Conservation (phyloP, 78 protist genomes). For the Acrasis kona region DNA sequence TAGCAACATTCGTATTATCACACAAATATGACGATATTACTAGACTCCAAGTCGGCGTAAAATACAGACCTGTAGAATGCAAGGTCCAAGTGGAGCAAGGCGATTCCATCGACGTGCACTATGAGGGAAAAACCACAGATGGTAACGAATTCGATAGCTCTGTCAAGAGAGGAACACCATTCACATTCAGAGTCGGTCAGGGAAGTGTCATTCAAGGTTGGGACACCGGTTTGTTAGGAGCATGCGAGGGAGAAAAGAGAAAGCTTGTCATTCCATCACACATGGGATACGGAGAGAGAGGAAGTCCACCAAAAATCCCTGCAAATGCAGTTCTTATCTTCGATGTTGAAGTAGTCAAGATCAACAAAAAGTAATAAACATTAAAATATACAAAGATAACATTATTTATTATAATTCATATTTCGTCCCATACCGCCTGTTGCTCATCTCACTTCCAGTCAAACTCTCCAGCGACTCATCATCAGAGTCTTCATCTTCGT, state of each 20-base stretch:
- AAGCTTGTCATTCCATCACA: conserved; percentile 43
- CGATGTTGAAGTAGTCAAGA: conserved; percentile 54
- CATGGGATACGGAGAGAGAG: conserved; percentile 71
- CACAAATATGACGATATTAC: too few relatives aligned
- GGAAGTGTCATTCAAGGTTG: conserved; percentile 83
- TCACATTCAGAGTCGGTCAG: conserved; percentile 37
- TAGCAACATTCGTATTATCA: too few relatives aligned
- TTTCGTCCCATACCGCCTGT: too few relatives aligned
- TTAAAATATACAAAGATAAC: not conserved
- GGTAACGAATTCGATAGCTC: conserved; percentile 77
- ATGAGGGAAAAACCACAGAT: conserved; percentile 21
- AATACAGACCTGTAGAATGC: not conserved
- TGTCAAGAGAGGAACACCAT: conserved; percentile 48
- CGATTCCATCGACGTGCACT: not conserved
- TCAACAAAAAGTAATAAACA: conserved; percentile 7
- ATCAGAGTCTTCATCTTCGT: too few relatives aligned
- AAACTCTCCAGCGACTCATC: too few relatives aligned
- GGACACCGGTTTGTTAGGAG: conserved; percentile 71
- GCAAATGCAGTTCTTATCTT: conserved; percentile 39
- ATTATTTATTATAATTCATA: too few relatives aligned
- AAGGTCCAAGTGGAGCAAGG: not conserved
- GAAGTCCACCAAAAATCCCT: conserved; percentile 61
- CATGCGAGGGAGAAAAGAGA: conserved; percentile 58
- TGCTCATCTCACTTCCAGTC: too few relatives aligned
- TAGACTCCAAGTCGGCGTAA: not conserved